phyloP scores from a whole-genome alignment of 2,329 filamentous ascomycete species.

The Phaeosphaeriaceae sp. region DNA sequence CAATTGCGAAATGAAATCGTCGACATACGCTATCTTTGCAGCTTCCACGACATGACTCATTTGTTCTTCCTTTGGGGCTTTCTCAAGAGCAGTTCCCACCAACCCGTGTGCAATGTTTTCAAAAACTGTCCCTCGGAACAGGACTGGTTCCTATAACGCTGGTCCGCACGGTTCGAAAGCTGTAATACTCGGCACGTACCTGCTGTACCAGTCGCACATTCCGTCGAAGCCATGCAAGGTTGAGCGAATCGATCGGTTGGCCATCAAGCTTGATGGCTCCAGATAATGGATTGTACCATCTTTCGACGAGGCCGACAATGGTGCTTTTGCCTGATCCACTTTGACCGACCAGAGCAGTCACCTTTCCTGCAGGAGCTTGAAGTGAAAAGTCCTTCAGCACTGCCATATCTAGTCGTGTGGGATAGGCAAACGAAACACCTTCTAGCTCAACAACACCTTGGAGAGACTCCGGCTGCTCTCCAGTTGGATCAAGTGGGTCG shows the following conservation, averaged over 20 bases:
- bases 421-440: conserved; percentile 50
- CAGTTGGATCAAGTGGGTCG: conserved; percentile 17
- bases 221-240: conserved; percentile 28
- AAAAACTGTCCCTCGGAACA: conserved; percentile 88
- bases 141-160: conserved; percentile 70
- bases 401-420: conserved; percentile 45
- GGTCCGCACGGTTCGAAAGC: conserved; percentile 61
- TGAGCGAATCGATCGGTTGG: conserved; percentile 22
- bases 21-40: conserved; percentile 89
- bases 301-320: conserved; percentile 49
- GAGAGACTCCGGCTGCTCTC: conserved; percentile 7
- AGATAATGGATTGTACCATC: conserved; percentile 40
- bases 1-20: conserved; percentile 84
- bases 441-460: conserved; percentile 1
- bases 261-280: conserved; percentile 13
- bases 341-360: conserved; percentile 52
- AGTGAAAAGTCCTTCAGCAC: conserved; percentile 46
- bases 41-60: conserved; percentile 78
- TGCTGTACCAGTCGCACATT: conserved; percentile 18
- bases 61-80: conserved; percentile 70
- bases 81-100: conserved; percentile 80
- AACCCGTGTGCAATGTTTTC: conserved; percentile 88
- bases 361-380: conserved; percentile 43
- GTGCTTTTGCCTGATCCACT: conserved; percentile 55
- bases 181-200: conserved; percentile 1